Conservation (phyloP, 2,329 filamentous ascomycete genomes). For the Elsinoe arachidis region DNA sequence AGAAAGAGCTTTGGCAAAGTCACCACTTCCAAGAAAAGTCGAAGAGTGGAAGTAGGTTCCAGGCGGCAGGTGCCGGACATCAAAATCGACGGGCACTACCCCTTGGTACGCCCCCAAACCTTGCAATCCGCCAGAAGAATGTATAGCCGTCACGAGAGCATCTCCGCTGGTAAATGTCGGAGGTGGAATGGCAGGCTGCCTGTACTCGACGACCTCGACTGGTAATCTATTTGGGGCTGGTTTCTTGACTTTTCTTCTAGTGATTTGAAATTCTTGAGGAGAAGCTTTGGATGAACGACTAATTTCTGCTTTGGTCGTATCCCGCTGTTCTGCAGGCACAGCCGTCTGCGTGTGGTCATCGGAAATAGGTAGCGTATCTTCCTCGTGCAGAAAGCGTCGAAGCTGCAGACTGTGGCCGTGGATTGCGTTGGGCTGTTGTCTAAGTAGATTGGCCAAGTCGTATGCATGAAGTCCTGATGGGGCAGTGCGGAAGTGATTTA, state of each 20-base stretch:
- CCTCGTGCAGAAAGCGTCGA: constrained; percentile 8
- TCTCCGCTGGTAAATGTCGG: constrained; percentile 18
- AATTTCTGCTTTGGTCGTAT: too few relatives aligned
- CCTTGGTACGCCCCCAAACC: constrained; percentile 43
- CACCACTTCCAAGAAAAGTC: constrained; percentile 51
- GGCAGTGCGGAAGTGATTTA: neutral
- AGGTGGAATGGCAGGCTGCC: constrained; percentile 33
- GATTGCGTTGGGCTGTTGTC: neutral
- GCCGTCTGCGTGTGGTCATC: neutral
- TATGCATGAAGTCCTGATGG: neutral
- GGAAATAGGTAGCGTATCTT: neutral
- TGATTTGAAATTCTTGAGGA: neutral
- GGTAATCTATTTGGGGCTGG: constrained; percentile 33
- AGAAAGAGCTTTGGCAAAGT: constrained; percentile 40
- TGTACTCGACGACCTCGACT: constrained; percentile 36
- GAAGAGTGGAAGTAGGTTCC: constrained; percentile 49
- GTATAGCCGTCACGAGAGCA: neutral
- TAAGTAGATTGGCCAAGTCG: neutral
- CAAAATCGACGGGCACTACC: constrained; percentile 46
- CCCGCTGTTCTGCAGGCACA: too few relatives aligned
- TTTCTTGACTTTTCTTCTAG: constrained; percentile 12
- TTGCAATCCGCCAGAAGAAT: constrained; percentile 21
- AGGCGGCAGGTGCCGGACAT: constrained; percentile 39
- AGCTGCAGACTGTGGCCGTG: constrained; percentile 3
- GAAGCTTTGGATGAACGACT: too few relatives aligned